These are phyloP conservation scores for Plasmodium malariae DNA, from an alignment of 169 alveolate species.

Conservation along the genomic window DNA sequence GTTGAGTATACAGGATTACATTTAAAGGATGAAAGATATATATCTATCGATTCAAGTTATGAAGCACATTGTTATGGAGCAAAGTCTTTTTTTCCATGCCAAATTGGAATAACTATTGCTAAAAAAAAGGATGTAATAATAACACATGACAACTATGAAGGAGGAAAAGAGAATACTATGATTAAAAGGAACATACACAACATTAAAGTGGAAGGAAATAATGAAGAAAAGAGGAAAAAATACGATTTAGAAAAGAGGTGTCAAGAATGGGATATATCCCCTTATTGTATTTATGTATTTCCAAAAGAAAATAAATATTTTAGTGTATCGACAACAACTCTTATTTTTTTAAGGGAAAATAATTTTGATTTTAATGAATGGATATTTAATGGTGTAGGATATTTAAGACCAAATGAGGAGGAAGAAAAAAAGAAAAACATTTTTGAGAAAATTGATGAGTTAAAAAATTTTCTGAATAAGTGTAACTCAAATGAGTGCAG, in stretches of 20 bases:
- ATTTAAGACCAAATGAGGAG: constrained; percentile 86
- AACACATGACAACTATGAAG: neutral
- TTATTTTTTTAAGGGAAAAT: constrained; percentile 88
- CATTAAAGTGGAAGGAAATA: constrained; percentile 17
- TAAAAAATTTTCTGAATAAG: constrained; percentile 68
- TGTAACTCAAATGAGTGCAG: constrained; percentile 42
- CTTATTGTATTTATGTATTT: constrained; percentile 87
- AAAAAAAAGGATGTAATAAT: constrained; percentile 60
- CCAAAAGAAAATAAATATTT: constrained; percentile 85
- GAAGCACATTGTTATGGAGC: constrained; percentile 92
- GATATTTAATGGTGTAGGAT: constrained; percentile 88
- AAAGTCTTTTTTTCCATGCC: constrained; percentile 89
- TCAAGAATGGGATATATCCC: constrained; percentile 88
- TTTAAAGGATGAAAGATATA: constrained; percentile 85
- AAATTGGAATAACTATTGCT: constrained; percentile 90
- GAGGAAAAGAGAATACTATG: neutral
- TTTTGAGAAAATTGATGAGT: constrained; percentile 77
- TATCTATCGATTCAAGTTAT: constrained; percentile 89
- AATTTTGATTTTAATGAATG: constrained; percentile 90
- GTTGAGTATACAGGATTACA: constrained; percentile 89
- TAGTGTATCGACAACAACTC: constrained; percentile 86
- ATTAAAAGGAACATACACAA: constrained; percentile 22
- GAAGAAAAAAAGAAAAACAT: constrained; percentile 80
- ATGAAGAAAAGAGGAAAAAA: constrained; percentile 1
- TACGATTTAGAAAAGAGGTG: neutral